Conservation (phyloP, 495 filamentous ascomycete genomes). For the Letharia lupina region DNA sequence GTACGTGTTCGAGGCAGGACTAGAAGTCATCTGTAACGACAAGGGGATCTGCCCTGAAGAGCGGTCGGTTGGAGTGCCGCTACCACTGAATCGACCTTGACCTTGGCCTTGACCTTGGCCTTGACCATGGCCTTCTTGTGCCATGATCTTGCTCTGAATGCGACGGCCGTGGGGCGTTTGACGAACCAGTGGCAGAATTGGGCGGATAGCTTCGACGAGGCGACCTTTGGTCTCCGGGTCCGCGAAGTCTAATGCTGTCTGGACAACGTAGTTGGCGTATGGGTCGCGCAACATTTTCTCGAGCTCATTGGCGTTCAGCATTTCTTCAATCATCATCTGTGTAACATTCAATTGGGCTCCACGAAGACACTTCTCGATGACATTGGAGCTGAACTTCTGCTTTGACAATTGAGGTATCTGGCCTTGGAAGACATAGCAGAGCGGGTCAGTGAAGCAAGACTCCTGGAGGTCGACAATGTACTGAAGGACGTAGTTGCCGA, state of each 20-base stretch:
- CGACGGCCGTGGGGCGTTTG: conserved; percentile 88
- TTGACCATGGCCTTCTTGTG: conserved; percentile 34
- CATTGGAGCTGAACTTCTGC: conserved; percentile 99
- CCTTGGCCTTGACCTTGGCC: conserved; percentile 26
- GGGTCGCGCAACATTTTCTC: conserved; percentile 81
- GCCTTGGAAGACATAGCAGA: conserved; percentile 67
- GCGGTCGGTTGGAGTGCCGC: conserved; percentile 24
- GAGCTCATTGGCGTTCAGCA: conserved; percentile 65
- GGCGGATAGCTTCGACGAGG: conserved; percentile 75
- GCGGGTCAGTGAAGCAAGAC: conserved; percentile 68
- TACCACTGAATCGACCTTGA: conserved; percentile 25
- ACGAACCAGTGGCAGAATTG: conserved; percentile 70
- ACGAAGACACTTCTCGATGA: conserved; percentile 94
- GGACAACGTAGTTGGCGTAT: conserved; percentile 94
- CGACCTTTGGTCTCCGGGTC: conserved; percentile 59
- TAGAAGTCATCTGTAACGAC: conserved; percentile 20
- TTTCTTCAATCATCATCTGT: conserved; percentile 75
- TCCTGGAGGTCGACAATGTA: conserved; percentile 94
- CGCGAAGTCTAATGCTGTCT: conserved; percentile 86
- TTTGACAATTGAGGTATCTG: conserved; percentile 72
- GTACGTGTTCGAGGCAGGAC: conserved; percentile 11
- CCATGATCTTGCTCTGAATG: conserved; percentile 73
- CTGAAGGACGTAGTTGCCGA: conserved; percentile 97
- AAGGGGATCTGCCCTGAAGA: conserved; percentile 25
- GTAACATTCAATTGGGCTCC: conserved; percentile 61